phyloP scores from a whole-genome alignment of 179 eudicot genomes.

The Beta macrorhiza region DNA sequence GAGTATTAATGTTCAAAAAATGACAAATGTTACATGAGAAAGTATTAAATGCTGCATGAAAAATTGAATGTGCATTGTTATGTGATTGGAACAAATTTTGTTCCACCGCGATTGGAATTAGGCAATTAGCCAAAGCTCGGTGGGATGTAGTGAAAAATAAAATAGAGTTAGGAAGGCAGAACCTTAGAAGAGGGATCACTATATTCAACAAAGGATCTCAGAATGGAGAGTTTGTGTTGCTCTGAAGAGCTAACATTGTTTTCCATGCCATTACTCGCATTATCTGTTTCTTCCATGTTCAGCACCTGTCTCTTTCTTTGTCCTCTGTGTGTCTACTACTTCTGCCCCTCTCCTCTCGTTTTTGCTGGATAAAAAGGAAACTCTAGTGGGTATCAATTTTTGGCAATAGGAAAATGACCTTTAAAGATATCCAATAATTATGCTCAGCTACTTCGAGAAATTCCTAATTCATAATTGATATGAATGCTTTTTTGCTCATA shows the following conservation, averaged over 20 bases:
- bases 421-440: background rate
- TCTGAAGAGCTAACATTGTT: conserved; percentile 29
- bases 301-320: background rate
- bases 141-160: too few relatives aligned
- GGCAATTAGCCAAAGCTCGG: too few relatives aligned
- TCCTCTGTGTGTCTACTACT: background rate
- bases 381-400: background rate
- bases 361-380: background rate
- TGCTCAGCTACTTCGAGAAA: too few relatives aligned
- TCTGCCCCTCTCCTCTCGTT: background rate
- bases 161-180: background rate
- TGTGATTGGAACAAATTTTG: too few relatives aligned
- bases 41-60: too few relatives aligned
- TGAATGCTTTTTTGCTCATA: too few relatives aligned
- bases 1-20: too few relatives aligned
- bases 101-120: too few relatives aligned
- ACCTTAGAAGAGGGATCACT: conserved; percentile 74
- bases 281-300: conserved; percentile 5
- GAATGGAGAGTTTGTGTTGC: conserved; percentile 41
- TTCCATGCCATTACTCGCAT: background rate
- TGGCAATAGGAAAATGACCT: too few relatives aligned
- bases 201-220: conserved; percentile 53
- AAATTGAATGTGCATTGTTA: too few relatives aligned
- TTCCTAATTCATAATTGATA: too few relatives aligned
- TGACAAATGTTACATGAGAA: too few relatives aligned